phyloP scores from a whole-genome alignment of 495 filamentous ascomycete species.

The Hapsidospora chrysogenum region DNA sequence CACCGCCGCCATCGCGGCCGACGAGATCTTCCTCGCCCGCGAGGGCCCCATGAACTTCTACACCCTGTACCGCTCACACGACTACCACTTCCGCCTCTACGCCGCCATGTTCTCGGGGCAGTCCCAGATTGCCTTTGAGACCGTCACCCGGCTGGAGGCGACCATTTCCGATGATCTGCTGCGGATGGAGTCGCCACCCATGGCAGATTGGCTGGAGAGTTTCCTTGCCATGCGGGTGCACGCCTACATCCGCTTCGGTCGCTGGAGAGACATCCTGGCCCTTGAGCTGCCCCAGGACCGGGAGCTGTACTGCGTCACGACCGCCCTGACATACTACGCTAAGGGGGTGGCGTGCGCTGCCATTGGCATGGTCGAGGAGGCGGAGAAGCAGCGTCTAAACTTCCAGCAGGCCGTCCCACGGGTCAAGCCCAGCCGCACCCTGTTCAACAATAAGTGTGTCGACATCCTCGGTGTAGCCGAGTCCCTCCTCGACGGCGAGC shows the following conservation, averaged over 20 bases:
- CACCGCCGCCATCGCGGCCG: constrained; percentile 41
- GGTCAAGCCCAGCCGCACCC: constrained; percentile 35
- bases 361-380: constrained; percentile 25
- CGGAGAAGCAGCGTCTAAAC: constrained; percentile 21
- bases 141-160: constrained; percentile 29
- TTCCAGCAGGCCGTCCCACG: constrained; percentile 27
- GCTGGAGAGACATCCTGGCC: constrained; percentile 39
- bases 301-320: constrained; percentile 42
- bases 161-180: constrained; percentile 43
- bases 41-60: constrained; percentile 45
- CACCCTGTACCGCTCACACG: constrained; percentile 46
- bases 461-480: constrained; percentile 41
- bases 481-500: constrained; percentile 52
- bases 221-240: constrained; percentile 47
- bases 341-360: constrained; percentile 47
- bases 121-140: constrained; percentile 37
- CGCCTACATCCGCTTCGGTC: constrained; percentile 47
- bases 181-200: constrained; percentile 42
- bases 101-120: constrained; percentile 55
- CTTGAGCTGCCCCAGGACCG: constrained; percentile 31
- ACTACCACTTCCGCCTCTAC: constrained; percentile 53
- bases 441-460: constrained; percentile 47
- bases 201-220: constrained; percentile 57
- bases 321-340: constrained; percentile 47
- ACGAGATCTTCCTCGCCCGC: constrained; percentile 37